Evolutionary conservation across 352 stramenopile species (phyloP).

Genomic region (Globisporangium abappressorium): DNA sequence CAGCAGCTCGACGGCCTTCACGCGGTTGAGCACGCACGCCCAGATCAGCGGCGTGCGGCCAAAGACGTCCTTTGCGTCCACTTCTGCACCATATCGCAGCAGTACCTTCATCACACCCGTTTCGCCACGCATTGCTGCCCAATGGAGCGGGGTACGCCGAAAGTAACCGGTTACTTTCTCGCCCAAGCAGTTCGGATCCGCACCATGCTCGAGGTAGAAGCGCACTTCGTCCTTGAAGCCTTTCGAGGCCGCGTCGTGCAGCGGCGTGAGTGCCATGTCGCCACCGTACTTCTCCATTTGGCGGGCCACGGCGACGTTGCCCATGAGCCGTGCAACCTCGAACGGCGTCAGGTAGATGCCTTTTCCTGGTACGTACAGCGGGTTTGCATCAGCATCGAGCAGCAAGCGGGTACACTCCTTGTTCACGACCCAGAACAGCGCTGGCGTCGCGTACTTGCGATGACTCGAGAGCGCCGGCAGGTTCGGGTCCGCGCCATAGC

Average conservation of each 20-base stretch:
- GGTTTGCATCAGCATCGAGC: conserved; percentile 69
- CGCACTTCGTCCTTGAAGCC: conserved; percentile 54
- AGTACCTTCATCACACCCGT: conserved; percentile 54
- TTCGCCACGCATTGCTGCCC: conserved; percentile 76
- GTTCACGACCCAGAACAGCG: conserved; percentile 69
- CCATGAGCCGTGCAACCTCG: conserved; percentile 62
- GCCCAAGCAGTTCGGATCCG: conserved; percentile 56
- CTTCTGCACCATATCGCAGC: conserved; percentile 48
- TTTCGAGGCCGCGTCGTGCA: conserved; percentile 63
- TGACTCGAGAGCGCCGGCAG: conserved; percentile 43
- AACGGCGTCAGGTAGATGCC: conserved; percentile 66
- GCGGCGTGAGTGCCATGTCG: conserved; percentile 71
- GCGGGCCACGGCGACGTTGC: conserved; percentile 58
- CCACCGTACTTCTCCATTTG: conserved; percentile 79
- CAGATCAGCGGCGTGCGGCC: conserved; percentile 67
- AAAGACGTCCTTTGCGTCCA: conserved; percentile 65
- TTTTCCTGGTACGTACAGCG: conserved; percentile 51
- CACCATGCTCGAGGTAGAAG: conserved; percentile 70
- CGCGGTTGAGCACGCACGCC: conserved; percentile 72
- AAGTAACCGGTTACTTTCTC: conserved; percentile 73
- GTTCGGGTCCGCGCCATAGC: conserved; percentile 64
- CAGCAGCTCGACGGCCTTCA: conserved; percentile 52
- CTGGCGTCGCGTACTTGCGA: conserved; percentile 53
- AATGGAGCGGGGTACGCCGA: conserved; percentile 69
- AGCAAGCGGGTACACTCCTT: conserved; percentile 66